phyloP scores from a whole-genome alignment of 1,284 basidiomycete species.

The Pholiota adiposa region DNA sequence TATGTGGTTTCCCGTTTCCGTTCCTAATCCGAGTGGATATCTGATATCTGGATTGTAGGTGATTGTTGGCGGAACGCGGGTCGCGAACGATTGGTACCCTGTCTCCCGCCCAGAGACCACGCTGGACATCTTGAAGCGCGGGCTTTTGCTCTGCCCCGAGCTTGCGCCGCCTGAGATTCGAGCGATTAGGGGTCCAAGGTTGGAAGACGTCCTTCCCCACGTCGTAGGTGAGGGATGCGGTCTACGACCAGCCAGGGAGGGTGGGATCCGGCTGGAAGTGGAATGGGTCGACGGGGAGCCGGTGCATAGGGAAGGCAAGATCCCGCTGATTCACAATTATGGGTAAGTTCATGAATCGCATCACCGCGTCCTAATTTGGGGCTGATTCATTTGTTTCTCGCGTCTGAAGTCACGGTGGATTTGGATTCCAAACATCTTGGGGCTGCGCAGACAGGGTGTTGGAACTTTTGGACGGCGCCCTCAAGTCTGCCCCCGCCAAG shows the following conservation, averaged over 20 bases:
- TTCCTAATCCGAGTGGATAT: not conserved
- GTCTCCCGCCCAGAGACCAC: conserved; percentile 63
- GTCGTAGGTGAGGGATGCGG: conserved; percentile 77
- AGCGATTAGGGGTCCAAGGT: conserved; percentile 48
- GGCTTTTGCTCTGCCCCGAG: conserved; percentile 64
- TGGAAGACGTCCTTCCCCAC: conserved; percentile 66
- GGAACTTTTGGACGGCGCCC: conserved; percentile 54
- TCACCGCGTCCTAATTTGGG: conserved; percentile 1
- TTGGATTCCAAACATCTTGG: conserved; percentile 78
- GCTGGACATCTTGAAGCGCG: conserved; percentile 60
- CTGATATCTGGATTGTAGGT: conserved; percentile 41
- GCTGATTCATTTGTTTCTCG: conserved; percentile 5
- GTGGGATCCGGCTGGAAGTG: conserved; percentile 67
- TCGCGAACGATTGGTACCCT: conserved; percentile 64
- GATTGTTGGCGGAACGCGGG: conserved; percentile 68
- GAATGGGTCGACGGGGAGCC: conserved; percentile 31
- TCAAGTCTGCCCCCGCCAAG: conserved; percentile 15
- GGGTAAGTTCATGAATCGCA: conserved; percentile 52
- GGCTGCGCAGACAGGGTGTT: conserved; percentile 64
- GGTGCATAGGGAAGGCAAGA: conserved; percentile 27
- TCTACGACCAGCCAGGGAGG: conserved; percentile 71
- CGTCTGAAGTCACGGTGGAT: conserved; percentile 55
- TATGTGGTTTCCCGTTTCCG: conserved; percentile 34
- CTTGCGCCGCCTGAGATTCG: conserved; percentile 65
- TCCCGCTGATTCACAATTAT: conserved; percentile 60